These are phyloP conservation scores for Maudiozyma saulgeensis DNA, from an alignment of 805 yeast genomes.

Conservation along the genomic window DNA sequence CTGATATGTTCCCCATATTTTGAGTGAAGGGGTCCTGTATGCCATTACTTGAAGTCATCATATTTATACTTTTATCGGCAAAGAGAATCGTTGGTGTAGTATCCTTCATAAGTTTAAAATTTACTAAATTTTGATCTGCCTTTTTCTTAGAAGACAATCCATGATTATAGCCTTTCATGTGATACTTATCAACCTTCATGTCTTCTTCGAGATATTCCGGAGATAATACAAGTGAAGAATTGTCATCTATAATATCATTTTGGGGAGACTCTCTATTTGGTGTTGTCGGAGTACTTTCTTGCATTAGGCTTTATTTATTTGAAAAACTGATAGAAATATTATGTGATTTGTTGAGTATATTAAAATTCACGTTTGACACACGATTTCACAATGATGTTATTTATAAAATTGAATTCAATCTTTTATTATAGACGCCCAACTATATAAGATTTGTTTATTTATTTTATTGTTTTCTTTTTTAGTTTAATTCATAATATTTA, in stretches of 20 bases:
- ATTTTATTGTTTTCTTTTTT: too few species aligned
- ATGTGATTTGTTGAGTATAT: too few species aligned
- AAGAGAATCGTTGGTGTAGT: not conserved
- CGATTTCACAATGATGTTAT: too few species aligned
- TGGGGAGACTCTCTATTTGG: not conserved
- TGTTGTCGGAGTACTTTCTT: not conserved
- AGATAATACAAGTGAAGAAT: constrained; percentile 1
- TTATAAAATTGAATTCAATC: too few species aligned
- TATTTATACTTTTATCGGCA: not conserved
- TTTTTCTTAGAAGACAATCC: constrained; percentile 13
- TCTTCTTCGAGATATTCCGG: not conserved
- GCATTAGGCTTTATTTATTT: not conserved
- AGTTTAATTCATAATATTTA: too few species aligned
- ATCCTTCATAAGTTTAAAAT: not conserved
- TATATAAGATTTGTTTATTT: too few species aligned
- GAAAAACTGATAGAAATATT: too few species aligned
- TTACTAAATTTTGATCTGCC: not conserved
- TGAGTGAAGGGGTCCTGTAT: not conserved
- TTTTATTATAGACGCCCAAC: too few species aligned
- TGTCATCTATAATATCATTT: not conserved
- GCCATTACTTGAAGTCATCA: not conserved
- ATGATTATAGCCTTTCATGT: constrained; percentile 11
- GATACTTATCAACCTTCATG: not conserved
- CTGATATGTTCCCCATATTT: not conserved
- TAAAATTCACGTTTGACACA: too few species aligned